phyloP scores from a whole-genome alignment of 768 basidiomycete genomes.

The Cubamyces lactineus region DNA sequence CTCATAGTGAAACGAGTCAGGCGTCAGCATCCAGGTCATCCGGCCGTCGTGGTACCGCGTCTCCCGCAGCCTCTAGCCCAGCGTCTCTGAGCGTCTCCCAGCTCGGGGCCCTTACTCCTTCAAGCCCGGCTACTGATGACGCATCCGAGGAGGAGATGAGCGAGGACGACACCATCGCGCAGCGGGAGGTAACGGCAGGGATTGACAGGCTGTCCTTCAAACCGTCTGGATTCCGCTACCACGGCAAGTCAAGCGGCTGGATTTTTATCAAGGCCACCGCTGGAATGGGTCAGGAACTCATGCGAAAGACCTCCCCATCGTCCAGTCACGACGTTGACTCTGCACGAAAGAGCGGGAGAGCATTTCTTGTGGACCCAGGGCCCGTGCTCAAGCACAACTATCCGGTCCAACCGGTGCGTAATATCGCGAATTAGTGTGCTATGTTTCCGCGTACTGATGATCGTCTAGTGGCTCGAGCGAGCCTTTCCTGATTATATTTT shows the following conservation, averaged over 20 bases:
- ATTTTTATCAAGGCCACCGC: constrained; percentile 44
- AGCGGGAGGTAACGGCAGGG: constrained; percentile 30
- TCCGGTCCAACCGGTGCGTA: constrained; percentile 1
- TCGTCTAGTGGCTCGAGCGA: constrained; percentile 3
- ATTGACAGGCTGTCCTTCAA: constrained; percentile 33
- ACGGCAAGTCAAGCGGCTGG: constrained; percentile 47
- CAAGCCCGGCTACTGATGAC: constrained; percentile 10
- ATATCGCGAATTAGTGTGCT: not conserved
- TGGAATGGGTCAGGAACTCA: constrained; percentile 42
- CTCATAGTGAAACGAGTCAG: not conserved
- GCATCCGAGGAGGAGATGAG: constrained; percentile 32
- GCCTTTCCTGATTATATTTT: constrained; percentile 4
- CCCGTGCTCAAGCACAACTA: not conserved
- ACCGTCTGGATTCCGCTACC: constrained; percentile 37
- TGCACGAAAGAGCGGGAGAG: not conserved
- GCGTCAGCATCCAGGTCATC: not conserved
- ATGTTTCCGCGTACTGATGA: not conserved
- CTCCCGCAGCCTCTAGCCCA: not conserved
- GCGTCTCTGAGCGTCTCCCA: not conserved
- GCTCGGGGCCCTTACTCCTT: not conserved
- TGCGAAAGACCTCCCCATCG: constrained; percentile 19
- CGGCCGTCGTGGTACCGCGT: not conserved
- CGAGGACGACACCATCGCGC: constrained; percentile 29
- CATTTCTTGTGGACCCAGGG: not conserved
- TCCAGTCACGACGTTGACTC: not conserved